phyloP scores from a whole-genome alignment of 2,329 filamentous ascomycete genomes.

The Daldinia sp. region DNA sequence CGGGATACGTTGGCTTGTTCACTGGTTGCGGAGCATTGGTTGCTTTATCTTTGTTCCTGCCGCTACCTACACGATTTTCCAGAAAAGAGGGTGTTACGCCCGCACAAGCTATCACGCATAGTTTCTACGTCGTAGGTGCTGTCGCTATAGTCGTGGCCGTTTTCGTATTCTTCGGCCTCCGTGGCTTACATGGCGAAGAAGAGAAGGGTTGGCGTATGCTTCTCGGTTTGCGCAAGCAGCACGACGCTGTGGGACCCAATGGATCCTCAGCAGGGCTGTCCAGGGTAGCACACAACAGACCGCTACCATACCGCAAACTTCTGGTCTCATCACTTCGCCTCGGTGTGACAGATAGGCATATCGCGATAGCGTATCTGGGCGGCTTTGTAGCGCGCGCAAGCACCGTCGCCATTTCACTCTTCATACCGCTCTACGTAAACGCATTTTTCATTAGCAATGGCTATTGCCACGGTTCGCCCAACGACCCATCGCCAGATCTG shows the following conservation, averaged over 20 bases:
- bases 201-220: constrained; percentile 74
- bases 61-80: constrained; percentile 81
- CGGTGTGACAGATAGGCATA: constrained; percentile 77
- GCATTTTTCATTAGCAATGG: constrained; percentile 85
- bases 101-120: constrained; percentile 77
- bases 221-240: constrained; percentile 50
- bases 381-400: constrained; percentile 95
- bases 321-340: constrained; percentile 71
- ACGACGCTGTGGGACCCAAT: constrained; percentile 6
- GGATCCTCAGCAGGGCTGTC: background rate
- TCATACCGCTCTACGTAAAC: constrained; percentile 93
- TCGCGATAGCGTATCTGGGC: constrained; percentile 87
- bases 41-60: constrained; percentile 82
- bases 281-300: constrained; percentile 3
- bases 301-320: constrained; percentile 66
- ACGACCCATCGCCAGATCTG: constrained; percentile 74
- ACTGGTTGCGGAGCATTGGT: constrained; percentile 92
- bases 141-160: constrained; percentile 77
- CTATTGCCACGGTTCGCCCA: constrained; percentile 74
- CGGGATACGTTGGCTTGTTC: constrained; percentile 90
- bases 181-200: constrained; percentile 74
- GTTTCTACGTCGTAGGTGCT: constrained; percentile 85
- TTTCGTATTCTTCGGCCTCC: constrained; percentile 81
- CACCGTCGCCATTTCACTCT: constrained; percentile 92
- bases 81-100: constrained; percentile 75